phyloP scores from a whole-genome alignment of 1,139 yeast species.

The Yamadazyma pseudoaaseri region DNA sequence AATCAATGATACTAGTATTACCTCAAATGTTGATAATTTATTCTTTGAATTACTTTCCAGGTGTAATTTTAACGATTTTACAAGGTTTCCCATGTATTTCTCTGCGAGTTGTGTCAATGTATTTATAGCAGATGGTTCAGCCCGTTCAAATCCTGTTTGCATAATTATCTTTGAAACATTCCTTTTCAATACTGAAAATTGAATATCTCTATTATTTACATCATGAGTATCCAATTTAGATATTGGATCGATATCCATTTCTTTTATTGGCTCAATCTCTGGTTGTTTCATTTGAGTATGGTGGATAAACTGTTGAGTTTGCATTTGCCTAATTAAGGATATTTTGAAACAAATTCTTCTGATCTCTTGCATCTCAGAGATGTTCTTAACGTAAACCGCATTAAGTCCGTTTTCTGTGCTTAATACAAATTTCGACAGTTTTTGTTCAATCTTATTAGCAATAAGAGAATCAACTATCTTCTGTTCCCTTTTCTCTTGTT shows the following conservation, averaged over 20 bases:
- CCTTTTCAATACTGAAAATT: slow-evolving; percentile 65
- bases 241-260: slow-evolving; percentile 74
- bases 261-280: slow-evolving; percentile 58
- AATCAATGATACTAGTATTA: slow-evolving; percentile 60
- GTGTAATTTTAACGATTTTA: slow-evolving; percentile 68
- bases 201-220: slow-evolving; percentile 52
- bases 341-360: slow-evolving; percentile 87
- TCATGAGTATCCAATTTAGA: slow-evolving; percentile 74
- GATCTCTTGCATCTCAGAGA: slow-evolving; percentile 81
- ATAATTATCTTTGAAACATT: slow-evolving; percentile 77
- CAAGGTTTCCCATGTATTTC: slow-evolving; percentile 71
- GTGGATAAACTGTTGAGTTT: slow-evolving; percentile 76
- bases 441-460: slow-evolving; percentile 21
- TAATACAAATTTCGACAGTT: slow-evolving; percentile 30
- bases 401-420: slow-evolving; percentile 57
- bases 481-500: slow-evolving; percentile 50
- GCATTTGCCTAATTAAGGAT: slow-evolving; percentile 86
- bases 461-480: slow-evolving; percentile 38
- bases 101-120: slow-evolving; percentile 84
- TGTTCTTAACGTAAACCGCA: slow-evolving; percentile 60
- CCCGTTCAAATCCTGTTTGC: slow-evolving; percentile 91
- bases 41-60: slow-evolving; percentile 61
- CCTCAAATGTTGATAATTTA: slow-evolving; percentile 41
- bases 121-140: slow-evolving; percentile 76
- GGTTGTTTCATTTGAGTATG: slow-evolving; percentile 74